A percentile compares a stretch with the other conserved stretches of the same genome.
These are phyloP conservation scores for Physaria fendleri DNA, from an alignment of 345 rosid species.

Conservation along the genomic window DNA sequence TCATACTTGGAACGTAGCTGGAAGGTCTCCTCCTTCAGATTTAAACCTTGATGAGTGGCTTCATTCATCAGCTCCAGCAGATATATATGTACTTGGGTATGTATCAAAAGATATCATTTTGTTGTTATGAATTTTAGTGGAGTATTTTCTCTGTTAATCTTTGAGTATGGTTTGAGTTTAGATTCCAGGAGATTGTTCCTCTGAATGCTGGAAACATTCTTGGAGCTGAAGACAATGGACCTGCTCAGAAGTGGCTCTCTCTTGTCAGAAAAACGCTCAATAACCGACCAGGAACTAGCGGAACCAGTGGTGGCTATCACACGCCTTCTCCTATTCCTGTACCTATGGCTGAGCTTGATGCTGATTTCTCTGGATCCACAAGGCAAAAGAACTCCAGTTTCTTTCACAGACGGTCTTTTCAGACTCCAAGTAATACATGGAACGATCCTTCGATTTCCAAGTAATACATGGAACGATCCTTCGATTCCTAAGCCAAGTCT, in stretches of 20 bases:
- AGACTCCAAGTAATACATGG: conserved; percentile 68
- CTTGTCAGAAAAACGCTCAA: conserved; percentile 75
- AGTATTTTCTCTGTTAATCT: conserved; percentile 2
- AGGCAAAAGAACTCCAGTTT: conserved; percentile 80
- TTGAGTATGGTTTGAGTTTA: conserved; percentile 10
- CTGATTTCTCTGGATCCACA: conserved; percentile 89
- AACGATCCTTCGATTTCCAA: conserved; percentile 68
- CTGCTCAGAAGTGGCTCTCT: conserved; percentile 93
- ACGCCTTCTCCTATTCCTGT: conserved; percentile 93
- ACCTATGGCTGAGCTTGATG: conserved; percentile 83
- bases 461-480: conserved; percentile 71
- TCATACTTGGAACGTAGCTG: too few species aligned
- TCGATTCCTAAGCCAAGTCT: conserved; percentile 71
- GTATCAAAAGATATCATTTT: conserved; percentile 6
- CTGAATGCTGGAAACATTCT: conserved; percentile 93
- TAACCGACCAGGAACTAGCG: conserved; percentile 84
- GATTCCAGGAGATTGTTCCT: conserved; percentile 99
- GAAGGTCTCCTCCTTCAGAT: conserved; percentile 83
- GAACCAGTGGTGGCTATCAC: conserved; percentile 53
- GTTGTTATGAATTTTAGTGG: conserved; percentile 4
- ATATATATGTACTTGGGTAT: conserved; percentile 94
- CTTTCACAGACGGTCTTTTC: conserved; percentile 90
- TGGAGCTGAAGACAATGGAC: conserved; percentile 98
- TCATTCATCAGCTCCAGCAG: conserved; percentile 94
- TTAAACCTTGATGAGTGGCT: conserved; percentile 97